A percentile compares a stretch with the other conserved stretches of the same genome.
phyloP scores from a whole-genome alignment of 2,329 filamentous ascomycete species.

The Penicillium sp. region DNA sequence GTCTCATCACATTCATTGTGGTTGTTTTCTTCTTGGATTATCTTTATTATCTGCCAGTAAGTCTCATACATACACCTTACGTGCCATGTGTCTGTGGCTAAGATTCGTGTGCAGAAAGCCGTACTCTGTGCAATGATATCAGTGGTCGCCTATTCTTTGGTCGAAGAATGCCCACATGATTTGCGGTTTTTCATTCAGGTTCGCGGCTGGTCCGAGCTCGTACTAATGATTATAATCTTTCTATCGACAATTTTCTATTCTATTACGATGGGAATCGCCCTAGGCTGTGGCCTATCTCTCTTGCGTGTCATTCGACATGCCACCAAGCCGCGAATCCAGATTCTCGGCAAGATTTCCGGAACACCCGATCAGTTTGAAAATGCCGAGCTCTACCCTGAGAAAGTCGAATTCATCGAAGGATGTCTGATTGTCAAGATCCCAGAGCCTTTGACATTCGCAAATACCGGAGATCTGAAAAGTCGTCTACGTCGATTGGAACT shows the following conservation, averaged over 20 bases:
- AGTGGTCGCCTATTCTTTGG: conserved; percentile 88
- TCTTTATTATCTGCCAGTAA: conserved; percentile 91
- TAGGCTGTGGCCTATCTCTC: conserved; percentile 86
- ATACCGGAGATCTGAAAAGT: conserved; percentile 86
- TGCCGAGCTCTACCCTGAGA: conserved; percentile 67
- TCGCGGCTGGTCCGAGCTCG: conserved; percentile 78
- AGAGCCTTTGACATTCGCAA: conserved; percentile 93
- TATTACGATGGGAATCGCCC: conserved; percentile 84
- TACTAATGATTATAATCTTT: conserved; percentile 87
- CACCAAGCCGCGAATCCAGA: conserved; percentile 91
- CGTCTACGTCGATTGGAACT: conserved; percentile 78
- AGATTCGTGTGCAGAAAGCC: conserved; percentile 62
- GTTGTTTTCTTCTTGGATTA: conserved; percentile 81
- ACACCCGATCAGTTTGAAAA: conserved; percentile 77
- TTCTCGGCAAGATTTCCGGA: conserved; percentile 81
- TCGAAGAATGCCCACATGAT: conserved; percentile 93
- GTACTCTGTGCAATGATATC: conserved; percentile 92
- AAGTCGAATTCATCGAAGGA: conserved; percentile 83
- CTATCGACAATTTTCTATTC: conserved; percentile 92
- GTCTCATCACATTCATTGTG: conserved; percentile 74
- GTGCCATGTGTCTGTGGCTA: conserved; percentile 7
- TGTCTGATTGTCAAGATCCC: conserved; percentile 97
- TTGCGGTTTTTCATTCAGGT: conserved; percentile 85
- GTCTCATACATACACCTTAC: conserved; percentile 26
- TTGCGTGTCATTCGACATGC: conserved; percentile 86